Base-by-base conservation (phyloP, 2,329 filamentous ascomycete genomes). In the Aspergillus pseudonomiae region DNA sequence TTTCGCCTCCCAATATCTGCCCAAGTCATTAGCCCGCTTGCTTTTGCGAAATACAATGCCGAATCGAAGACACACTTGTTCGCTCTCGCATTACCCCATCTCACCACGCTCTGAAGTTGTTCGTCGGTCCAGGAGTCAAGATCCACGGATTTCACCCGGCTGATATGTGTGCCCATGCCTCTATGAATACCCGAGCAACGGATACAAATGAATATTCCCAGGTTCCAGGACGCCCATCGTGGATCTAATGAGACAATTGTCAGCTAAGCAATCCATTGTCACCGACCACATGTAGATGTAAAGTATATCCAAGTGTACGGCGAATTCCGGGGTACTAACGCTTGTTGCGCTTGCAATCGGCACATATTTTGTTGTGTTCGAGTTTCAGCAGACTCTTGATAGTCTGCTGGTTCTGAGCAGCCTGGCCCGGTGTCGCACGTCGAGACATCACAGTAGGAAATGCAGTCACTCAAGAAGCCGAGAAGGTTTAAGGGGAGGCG, bases 91-190 rank as follows among this genome's bases (percentile, higher is more conserved):
- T 99, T 99, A 64, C 95, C 95, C 96, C 95, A 99, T 83, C 88
- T 92, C 67, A 99, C 79, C 69, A 99, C 90, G 79, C 92, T 97
- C 79, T 95, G 90, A 64, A 98, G 84, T 82, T 99, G 95, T 79
- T 99, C 95, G 78, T 99, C 95, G 67, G 95, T 99, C 95, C 95
- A 99, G 30, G 94, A 90, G 79, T 99, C 95, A 68, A 99, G 88
- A 79, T 99, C 95, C 70, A 99, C 95, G 1, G 94, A 97, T 80
- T 99, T 99, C 78, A 99, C 95, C 79, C 92, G 88, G 80, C 93
- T 97, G 78, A 99, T 97, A 81, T 99, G 95, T 66, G 94, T 98
- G 74, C 95, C 95, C 94, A 99, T 98, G 70, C 94, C 93, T 75
- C 95, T 92, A 82, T 99, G 95, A 75, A 99, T 97, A 75, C 96